These are phyloP conservation scores for Kalmanozyma brasiliensis DNA, from an alignment of 1,284 basidiomycete species.

Conservation along the genomic window DNA sequence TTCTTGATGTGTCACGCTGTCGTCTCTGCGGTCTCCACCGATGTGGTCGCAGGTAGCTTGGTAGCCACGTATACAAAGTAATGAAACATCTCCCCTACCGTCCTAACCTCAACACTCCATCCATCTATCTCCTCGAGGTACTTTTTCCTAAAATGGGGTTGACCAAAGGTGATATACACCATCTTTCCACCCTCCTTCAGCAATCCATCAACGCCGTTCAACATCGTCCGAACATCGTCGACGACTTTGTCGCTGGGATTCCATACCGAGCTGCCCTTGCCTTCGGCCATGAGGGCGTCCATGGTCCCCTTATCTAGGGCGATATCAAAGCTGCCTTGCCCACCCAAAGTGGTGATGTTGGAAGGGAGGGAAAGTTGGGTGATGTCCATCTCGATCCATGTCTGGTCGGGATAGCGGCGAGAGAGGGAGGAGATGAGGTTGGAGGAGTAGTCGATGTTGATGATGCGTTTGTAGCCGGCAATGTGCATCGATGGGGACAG, in stretches of 20 bases:
- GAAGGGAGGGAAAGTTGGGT: slow-evolving; percentile 42
- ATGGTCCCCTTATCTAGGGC: slow-evolving; percentile 66
- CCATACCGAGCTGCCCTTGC: slow-evolving; percentile 51
- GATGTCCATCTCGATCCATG: slow-evolving; percentile 59
- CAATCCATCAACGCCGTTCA: slow-evolving; percentile 54
- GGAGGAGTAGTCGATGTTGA: slow-evolving; percentile 57
- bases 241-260: slow-evolving; percentile 50
- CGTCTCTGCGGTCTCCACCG: background rate
- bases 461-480: slow-evolving; percentile 54
- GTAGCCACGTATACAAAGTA: slow-evolving; percentile 63
- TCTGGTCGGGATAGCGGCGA: slow-evolving; percentile 39
- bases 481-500: slow-evolving; percentile 54
- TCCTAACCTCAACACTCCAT: slow-evolving; percentile 54
- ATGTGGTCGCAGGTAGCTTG: slow-evolving; percentile 3
- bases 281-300: slow-evolving; percentile 66
- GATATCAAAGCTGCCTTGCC: slow-evolving; percentile 49
- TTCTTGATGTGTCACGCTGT: no score
- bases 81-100: slow-evolving; percentile 60
- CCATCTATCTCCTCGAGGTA: slow-evolving; percentile 42
- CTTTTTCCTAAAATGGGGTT: slow-evolving; percentile 58
- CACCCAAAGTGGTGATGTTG: slow-evolving; percentile 43
- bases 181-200: slow-evolving; percentile 55
- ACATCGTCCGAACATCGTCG: slow-evolving; percentile 40
- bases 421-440: slow-evolving; percentile 54
- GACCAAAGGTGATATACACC: slow-evolving; percentile 65